Evolutionary conservation across 441 rosid genomes (phyloP).

Genomic region (Erodium moschatum): DNA sequence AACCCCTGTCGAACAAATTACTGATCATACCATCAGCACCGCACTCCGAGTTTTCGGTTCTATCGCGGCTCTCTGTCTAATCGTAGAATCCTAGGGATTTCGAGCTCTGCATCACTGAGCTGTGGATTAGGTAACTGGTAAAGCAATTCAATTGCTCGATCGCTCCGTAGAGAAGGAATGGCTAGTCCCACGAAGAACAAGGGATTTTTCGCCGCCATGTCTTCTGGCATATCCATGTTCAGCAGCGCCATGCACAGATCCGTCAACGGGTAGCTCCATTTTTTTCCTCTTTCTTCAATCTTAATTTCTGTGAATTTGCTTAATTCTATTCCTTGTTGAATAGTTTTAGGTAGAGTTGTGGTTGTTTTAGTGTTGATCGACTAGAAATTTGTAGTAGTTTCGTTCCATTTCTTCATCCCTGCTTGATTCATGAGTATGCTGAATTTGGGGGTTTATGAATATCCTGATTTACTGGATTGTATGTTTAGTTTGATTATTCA

Average conservation of each 20-base stretch:
- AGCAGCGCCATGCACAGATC: conserved; percentile 62
- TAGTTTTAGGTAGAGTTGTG: background rate
- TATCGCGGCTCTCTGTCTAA: background rate
- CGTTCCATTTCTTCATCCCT: background rate
- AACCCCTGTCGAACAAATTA: background rate
- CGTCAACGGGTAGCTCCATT: conserved; percentile 40
- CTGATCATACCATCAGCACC: background rate
- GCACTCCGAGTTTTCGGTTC: no score
- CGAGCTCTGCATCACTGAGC: background rate
- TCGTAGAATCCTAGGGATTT: background rate
- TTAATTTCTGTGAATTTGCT: background rate
- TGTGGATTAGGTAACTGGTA: no score
- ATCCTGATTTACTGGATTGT: background rate
- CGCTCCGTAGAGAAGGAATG: conserved; percentile 20
- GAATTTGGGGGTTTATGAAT: background rate
- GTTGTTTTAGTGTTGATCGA: background rate
- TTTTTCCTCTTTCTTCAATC: background rate
- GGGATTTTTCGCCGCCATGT: conserved; percentile 61
- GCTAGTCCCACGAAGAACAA: conserved; percentile 44
- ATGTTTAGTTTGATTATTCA: background rate
- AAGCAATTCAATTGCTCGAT: no score
- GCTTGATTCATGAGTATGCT: conserved; percentile 3
- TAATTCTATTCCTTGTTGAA: background rate
- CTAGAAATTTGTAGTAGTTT: conserved; percentile 2
- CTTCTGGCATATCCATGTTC: conserved; percentile 52